Percentiles rank a stretch among this genome's conserved stretches.
Conservation (phyloP, 192 early-diverging fungal species). For the Chytriomyces sp. region DNA sequence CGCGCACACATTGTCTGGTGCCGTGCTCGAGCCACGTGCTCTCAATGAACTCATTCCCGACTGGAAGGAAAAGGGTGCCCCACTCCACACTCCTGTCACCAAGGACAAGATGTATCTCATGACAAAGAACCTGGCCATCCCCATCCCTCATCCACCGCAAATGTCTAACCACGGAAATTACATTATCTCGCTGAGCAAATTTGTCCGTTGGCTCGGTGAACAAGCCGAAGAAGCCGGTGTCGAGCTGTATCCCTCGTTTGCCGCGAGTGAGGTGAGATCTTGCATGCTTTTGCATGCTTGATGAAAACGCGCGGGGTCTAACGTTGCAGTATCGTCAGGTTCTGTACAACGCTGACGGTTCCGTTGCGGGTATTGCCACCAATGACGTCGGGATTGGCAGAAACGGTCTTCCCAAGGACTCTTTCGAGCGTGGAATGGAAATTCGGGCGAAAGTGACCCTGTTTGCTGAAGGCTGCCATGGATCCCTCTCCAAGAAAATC, state of each 20-base stretch:
- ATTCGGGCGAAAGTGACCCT: constrained; percentile 91
- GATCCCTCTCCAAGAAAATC: constrained; percentile 89
- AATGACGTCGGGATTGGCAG: constrained; percentile 95
- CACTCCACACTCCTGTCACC: constrained; percentile 81
- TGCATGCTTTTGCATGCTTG: background rate
- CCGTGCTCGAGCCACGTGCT: constrained; percentile 89
- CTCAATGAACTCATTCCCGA: constrained; percentile 95
- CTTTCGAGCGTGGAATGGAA: constrained; percentile 93
- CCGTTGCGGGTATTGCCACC: constrained; percentile 88
- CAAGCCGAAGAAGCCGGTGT: constrained; percentile 95
- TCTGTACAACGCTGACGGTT: constrained; percentile 89
- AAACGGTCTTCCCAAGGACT: constrained; percentile 84
- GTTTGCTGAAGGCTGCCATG: constrained; percentile 98
- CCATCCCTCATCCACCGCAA: constrained; percentile 86
- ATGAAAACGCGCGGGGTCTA: background rate
- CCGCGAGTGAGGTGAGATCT: constrained; percentile 85
- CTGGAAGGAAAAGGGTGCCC: constrained; percentile 95
- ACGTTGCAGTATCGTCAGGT: constrained; percentile 44
- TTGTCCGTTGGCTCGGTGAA: constrained; percentile 94
- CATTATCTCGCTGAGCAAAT: constrained; percentile 92
- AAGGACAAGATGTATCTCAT: constrained; percentile 86
- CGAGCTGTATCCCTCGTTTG: constrained; percentile 90
- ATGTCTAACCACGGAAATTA: constrained; percentile 98
- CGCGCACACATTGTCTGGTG: constrained; percentile 93
- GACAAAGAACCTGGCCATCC: constrained; percentile 75